phyloP scores from a whole-genome alignment of 352 stramenopile genomes.

The Phytophthora pinifolia region DNA sequence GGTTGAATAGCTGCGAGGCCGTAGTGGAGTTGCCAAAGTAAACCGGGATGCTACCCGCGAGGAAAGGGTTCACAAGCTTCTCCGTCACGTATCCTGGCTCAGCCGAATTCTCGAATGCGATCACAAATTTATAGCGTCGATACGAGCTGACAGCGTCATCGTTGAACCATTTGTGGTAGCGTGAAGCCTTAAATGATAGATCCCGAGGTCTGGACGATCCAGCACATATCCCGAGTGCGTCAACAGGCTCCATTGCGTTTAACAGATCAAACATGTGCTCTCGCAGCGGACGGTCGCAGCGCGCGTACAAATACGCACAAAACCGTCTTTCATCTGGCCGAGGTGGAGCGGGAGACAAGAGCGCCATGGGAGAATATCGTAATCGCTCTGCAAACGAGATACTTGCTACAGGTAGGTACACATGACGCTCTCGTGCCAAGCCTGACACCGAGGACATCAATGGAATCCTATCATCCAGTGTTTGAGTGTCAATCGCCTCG shows the following conservation, averaged over 20 bases:
- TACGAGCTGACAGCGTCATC: constrained; percentile 38
- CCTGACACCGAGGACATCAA: constrained; percentile 31
- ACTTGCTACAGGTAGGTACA: constrained; percentile 36
- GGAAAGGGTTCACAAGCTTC: constrained; percentile 61
- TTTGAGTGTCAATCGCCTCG: constrained; percentile 22
- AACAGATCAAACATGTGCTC: constrained; percentile 52
- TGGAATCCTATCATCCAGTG: constrained; percentile 29
- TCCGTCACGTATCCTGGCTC: constrained; percentile 59
- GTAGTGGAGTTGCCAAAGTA: constrained; percentile 54
- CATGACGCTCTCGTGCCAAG: constrained; percentile 11
- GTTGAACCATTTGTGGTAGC: constrained; percentile 31
- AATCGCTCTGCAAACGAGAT: constrained; percentile 42
- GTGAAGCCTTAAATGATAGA: constrained; percentile 4
- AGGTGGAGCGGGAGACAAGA: constrained; percentile 21
- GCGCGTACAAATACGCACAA: constrained; percentile 54
- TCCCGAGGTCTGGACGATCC: constrained; percentile 15
- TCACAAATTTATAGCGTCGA: constrained; percentile 38
- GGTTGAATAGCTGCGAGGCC: constrained; percentile 43
- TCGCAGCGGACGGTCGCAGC: constrained; percentile 41
- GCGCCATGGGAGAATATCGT: constrained; percentile 21
- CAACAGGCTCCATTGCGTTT: constrained; percentile 41
- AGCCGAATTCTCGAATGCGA: constrained; percentile 61
- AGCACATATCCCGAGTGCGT: constrained; percentile 45
- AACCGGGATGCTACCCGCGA: constrained; percentile 54
- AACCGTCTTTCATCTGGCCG: constrained; percentile 21